Evolutionary conservation across 495 filamentous ascomycete species (phyloP).

Genomic region (Ascodesmis nigricans): DNA sequence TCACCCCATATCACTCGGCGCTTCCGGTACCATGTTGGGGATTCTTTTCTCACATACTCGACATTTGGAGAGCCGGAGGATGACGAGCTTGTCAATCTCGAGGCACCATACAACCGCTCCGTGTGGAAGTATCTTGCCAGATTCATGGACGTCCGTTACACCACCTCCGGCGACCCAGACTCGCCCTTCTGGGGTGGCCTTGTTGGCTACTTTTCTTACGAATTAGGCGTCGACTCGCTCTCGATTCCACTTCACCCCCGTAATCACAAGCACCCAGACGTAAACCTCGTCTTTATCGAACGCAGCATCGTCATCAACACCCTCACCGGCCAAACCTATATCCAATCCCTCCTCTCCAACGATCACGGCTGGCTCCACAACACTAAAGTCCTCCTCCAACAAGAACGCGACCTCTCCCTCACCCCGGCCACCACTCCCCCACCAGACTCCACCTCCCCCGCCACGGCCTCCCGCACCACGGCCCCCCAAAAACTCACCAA

Average conservation of each 20-base stretch:
- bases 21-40: constrained; percentile 32
- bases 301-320: constrained; percentile 68
- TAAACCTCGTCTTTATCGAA: constrained; percentile 55
- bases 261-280: constrained; percentile 32
- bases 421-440: constrained; percentile 14
- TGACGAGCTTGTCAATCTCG: constrained; percentile 17
- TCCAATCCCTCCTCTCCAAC: constrained; percentile 37
- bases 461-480: not conserved
- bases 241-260: constrained; percentile 23
- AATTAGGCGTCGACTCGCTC: constrained; percentile 50
- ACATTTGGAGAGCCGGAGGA: no score
- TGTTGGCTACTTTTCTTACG: constrained; percentile 77
- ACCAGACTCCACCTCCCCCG: not conserved
- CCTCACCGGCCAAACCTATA: constrained; percentile 31
- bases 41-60: constrained; percentile 17
- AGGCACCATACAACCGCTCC: constrained; percentile 20
- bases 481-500: constrained; percentile 5
- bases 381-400: constrained; percentile 10
- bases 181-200: constrained; percentile 71
- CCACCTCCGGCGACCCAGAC: constrained; percentile 23
- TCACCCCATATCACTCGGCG: constrained; percentile 27
- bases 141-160: constrained; percentile 33
- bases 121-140: constrained; percentile 35
- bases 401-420: constrained; percentile 8
- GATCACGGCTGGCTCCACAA: constrained; percentile 18